Evolutionary conservation across 164 flowering plant species (phyloP).

Genomic region (Liriodendron chinense): DNA sequence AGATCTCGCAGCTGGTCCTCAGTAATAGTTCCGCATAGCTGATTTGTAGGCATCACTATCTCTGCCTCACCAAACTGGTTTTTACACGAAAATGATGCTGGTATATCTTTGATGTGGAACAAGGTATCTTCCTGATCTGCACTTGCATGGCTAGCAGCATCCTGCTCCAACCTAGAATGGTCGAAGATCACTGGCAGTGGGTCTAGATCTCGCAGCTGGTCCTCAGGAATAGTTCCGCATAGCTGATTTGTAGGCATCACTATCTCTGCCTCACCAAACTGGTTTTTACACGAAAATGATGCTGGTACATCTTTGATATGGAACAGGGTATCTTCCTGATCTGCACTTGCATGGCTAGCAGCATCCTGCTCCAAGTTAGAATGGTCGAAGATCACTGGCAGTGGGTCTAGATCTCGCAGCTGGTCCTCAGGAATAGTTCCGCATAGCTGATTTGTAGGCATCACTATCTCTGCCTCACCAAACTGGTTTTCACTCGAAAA

Average conservation of each 20-base stretch:
- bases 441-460: constrained; percentile 24
- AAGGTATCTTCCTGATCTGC: constrained; percentile 18
- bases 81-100: constrained; percentile 17
- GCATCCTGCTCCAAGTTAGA: constrained; percentile 22
- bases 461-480: constrained; percentile 44
- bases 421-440: constrained; percentile 13
- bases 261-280: constrained; percentile 37
- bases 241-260: constrained; percentile 32
- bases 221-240: constrained; percentile 9
- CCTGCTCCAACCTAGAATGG: constrained; percentile 20
- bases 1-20: constrained; percentile 21
- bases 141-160: constrained; percentile 13
- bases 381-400: constrained; percentile 14
- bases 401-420: constrained; percentile 23
- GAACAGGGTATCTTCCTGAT: constrained; percentile 20
- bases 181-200: constrained; percentile 18
- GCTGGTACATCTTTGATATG: constrained; percentile 22
- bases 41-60: constrained; percentile 43
- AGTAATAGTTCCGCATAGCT: constrained; percentile 3
- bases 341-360: constrained; percentile 14
- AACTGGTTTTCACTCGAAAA: constrained; percentile 19
- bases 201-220: constrained; percentile 22
- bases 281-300: constrained; percentile 20
- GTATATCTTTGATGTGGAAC: background rate
- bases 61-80: constrained; percentile 30